Base-by-base conservation (phyloP, 495 filamentous ascomycete genomes). In the Podospora sp. region DNA sequence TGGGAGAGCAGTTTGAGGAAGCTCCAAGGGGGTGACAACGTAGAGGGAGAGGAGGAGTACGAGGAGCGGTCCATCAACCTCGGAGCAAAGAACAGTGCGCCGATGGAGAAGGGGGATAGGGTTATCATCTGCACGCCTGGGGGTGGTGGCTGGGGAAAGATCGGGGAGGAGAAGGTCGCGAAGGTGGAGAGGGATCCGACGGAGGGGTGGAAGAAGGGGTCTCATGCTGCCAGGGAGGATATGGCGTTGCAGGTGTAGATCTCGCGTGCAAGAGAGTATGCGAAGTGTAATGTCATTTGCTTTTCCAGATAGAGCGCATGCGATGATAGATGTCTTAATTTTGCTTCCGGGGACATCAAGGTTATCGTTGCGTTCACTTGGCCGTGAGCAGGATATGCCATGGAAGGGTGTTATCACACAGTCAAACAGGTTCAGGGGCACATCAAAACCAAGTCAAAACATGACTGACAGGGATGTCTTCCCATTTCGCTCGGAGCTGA, bases 41-140 rank as follows among this genome's bases (percentile, higher is more conserved):
- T 55, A 49, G 73, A 73, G 53, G 72, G 70, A 29, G 69, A 73
- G 29, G 74, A 72, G 6, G 77, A 86, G 66, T 84, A 77, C 58
- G 89, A 90, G 70, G 87, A 90, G 72, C 80, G 91, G 51, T 80
- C 79, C 29, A 91, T 98, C 68, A 97, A 94, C 73, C 76, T 97
- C 55, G 95, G 94, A 0, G 93, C 89, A 9, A 99, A 99, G 85
- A 97, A 97, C 75, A 97, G 92, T 18, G 93, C 94, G 25, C 83
- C 85, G 11, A 96, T 97, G 88, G 82, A 89, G 70, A 82, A 87
- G 0, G 94, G 95, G 24, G 95, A 99, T 76, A 85, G 93, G 9
- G 92, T 99, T 68, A 90, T 98, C 65, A 64, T 91, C 25, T 79
- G 77, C 59, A 92, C 90, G 16, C 90, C 90, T 4, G 89, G 89